Percentiles rank a stretch among this genome's conserved stretches.
These are phyloP conservation scores for Geotrichum aggregatum DNA, from an alignment of 1,139 yeast genomes.

Conservation along the genomic window DNA sequence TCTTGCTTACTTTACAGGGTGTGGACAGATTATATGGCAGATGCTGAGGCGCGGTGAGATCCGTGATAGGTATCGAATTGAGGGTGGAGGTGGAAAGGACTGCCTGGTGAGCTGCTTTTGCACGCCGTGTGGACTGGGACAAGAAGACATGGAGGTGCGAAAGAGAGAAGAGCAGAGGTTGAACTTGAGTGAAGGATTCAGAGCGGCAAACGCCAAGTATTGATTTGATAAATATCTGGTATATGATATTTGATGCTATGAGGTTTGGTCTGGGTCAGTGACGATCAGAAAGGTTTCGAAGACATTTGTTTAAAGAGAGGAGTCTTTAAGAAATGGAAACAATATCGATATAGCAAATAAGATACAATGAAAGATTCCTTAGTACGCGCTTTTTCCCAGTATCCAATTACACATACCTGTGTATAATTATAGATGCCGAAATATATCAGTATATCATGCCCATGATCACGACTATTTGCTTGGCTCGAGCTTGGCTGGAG, in stretches of 20 bases:
- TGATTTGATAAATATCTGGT: too few relatives aligned
- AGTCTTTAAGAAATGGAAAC: background rate
- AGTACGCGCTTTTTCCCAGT: background rate
- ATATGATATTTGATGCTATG: too few relatives aligned
- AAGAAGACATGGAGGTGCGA: slow-evolving; percentile 13
- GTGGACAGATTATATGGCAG: slow-evolving; percentile 9
- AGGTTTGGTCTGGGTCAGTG: too few relatives aligned
- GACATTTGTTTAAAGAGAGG: too few relatives aligned
- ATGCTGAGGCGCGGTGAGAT: slow-evolving; percentile 3
- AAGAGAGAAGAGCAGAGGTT: background rate
- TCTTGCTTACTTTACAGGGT: slow-evolving; percentile 7
- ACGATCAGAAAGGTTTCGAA: too few relatives aligned
- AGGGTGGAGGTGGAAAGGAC: background rate
- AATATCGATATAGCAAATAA: background rate
- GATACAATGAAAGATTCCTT: background rate
- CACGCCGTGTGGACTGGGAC: slow-evolving; percentile 12
- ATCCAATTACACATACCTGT: background rate
- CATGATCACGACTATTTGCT: background rate
- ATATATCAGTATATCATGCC: background rate
- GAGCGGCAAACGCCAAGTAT: background rate
- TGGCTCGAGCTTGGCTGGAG: background rate
- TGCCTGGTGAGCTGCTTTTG: slow-evolving; percentile 11
- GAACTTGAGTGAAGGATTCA: background rate
- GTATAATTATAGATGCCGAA: background rate
- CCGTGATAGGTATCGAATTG: slow-evolving; percentile 5